A percentile compares a stretch with the other conserved stretches of the same genome.
phyloP scores from a whole-genome alignment of 164 flowering plant species.

The Chloranthus sessilifolius region DNA sequence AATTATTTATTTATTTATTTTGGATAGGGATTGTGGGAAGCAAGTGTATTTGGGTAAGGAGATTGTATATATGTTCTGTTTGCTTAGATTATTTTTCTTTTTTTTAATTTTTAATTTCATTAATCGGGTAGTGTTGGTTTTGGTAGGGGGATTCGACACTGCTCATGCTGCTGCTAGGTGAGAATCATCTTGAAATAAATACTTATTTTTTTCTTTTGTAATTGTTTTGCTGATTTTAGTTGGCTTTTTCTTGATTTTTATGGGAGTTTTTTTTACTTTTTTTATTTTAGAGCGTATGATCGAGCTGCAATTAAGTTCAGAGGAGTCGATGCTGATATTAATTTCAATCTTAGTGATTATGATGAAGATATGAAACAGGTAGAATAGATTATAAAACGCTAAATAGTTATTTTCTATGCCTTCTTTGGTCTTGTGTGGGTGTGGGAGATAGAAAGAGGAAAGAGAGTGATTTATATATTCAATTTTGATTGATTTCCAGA shows the following conservation, averaged over 20 bases:
- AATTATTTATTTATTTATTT: not conserved
- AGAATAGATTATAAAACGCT: no score
- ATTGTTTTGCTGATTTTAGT: no score
- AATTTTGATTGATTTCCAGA: constrained; percentile 28
- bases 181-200: not conserved
- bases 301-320: constrained; percentile 90
- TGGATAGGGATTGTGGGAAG: constrained; percentile 77
- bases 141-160: constrained; percentile 77
- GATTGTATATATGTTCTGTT: not conserved
- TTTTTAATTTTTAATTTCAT: not conserved
- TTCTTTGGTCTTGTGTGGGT: not conserved
- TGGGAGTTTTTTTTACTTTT: no score
- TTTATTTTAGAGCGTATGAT: constrained; percentile 72
- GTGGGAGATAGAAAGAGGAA: no score
- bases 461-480: not conserved
- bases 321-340: constrained; percentile 93
- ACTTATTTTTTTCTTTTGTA: not conserved
- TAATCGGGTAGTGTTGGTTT: constrained; percentile 11
- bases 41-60: constrained; percentile 76
- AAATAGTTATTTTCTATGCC: not conserved
- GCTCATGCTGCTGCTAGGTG: constrained; percentile 90
- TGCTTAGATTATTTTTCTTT: not conserved
- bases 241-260: no score
- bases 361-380: constrained; percentile 83
- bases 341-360: constrained; percentile 65